Conservation (phyloP, 257 asterid species). For the Ligustrum vulgare region DNA sequence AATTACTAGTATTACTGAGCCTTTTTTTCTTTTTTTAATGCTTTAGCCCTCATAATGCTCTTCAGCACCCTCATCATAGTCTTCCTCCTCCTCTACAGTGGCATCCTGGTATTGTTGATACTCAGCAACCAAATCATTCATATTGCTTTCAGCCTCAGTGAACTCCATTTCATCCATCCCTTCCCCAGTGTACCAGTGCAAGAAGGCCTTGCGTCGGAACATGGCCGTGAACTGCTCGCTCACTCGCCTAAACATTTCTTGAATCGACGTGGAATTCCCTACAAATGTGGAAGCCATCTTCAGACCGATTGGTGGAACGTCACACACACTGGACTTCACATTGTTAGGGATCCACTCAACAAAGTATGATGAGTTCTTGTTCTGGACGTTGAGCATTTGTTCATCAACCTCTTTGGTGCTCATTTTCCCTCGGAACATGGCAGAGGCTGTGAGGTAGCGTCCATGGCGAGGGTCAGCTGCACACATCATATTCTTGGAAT, state of each 20-base stretch:
- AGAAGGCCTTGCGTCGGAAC: slow-evolving; percentile 89
- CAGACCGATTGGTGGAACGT: slow-evolving; percentile 73
- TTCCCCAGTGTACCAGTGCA: slow-evolving; percentile 93
- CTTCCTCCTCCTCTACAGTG: slow-evolving; percentile 79
- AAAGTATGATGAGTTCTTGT: slow-evolving; percentile 85
- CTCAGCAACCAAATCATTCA: slow-evolving; percentile 86
- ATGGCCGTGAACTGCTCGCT: slow-evolving; percentile 91
- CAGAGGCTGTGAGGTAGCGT: slow-evolving; percentile 80
- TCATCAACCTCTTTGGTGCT: slow-evolving; percentile 91
- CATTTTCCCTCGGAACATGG: slow-evolving; percentile 91
- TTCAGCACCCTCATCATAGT: slow-evolving; percentile 45
- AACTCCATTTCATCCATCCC: slow-evolving; percentile 96
- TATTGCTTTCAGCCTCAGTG: slow-evolving; percentile 86
- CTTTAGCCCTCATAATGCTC: slow-evolving; percentile 39
- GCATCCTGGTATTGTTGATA: slow-evolving; percentile 93
- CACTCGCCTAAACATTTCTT: slow-evolving; percentile 87
- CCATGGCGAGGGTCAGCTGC: slow-evolving; percentile 94
- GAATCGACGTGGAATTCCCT: slow-evolving; percentile 82
- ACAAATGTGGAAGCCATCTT: slow-evolving; percentile 77
- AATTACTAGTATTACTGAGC: neutral
- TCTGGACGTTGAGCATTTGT: slow-evolving; percentile 89
- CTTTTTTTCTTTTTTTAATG: neutral
- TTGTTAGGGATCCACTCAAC: slow-evolving; percentile 93
- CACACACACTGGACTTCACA: slow-evolving; percentile 86
- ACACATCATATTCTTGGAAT: slow-evolving; percentile 90